These are phyloP conservation scores for Chaetothyriales sp. DNA, from an alignment of 2,329 filamentous ascomycete species.

Conservation along the genomic window DNA sequence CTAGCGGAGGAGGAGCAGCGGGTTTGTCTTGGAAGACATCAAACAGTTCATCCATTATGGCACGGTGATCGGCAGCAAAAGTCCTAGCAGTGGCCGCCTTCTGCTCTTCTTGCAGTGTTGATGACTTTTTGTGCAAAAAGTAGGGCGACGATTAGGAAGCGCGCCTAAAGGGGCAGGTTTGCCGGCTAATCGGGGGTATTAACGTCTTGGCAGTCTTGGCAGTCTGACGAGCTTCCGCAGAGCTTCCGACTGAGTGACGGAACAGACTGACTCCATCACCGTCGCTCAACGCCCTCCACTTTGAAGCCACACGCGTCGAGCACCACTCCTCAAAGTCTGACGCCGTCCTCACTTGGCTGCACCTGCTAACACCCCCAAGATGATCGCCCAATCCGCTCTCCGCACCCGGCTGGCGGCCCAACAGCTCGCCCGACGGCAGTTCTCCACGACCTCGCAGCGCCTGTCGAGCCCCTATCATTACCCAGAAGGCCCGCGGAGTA, in stretches of 20 bases:
- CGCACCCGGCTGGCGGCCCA: constrained; percentile 52
- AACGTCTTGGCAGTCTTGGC: neutral
- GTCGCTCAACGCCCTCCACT: neutral
- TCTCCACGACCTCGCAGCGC: constrained; percentile 64
- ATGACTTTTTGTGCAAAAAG: neutral
- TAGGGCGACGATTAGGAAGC: neutral
- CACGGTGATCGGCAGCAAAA: neutral
- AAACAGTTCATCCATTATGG: constrained; percentile 63
- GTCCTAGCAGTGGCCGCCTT: neutral
- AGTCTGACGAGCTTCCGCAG: constrained; percentile 2
- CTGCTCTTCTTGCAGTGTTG: neutral
- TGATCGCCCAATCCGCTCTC: constrained; percentile 57
- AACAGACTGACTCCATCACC: constrained; percentile 10
- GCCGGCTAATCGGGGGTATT: neutral
- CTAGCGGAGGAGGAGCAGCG: constrained; percentile 26
- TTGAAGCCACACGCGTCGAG: constrained; percentile 15
- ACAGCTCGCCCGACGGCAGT: constrained; percentile 74
- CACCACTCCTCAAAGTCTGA: constrained; percentile 17
- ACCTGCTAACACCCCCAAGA: constrained; percentile 38
- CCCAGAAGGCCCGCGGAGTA: constrained; percentile 85
- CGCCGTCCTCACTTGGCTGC: neutral
- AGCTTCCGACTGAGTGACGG: constrained; percentile 14
- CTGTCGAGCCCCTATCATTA: constrained; percentile 93
- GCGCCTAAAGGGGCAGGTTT: neutral
- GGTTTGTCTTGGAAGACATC: constrained; percentile 64